phyloP scores from a whole-genome alignment of 2,329 filamentous ascomycete species.

The Claviceps purpurea region DNA sequence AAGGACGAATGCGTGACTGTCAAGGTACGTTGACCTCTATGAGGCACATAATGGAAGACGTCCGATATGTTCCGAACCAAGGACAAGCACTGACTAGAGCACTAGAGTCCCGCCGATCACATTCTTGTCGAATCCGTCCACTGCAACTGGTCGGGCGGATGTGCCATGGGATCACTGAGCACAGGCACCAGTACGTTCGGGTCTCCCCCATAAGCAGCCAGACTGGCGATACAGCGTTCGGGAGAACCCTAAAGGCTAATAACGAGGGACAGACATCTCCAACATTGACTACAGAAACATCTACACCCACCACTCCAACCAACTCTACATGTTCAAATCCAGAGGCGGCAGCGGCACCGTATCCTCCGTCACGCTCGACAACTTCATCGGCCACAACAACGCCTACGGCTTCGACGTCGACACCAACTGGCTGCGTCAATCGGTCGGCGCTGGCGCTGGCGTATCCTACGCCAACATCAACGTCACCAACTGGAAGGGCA shows the following conservation, averaged over 20 bases:
- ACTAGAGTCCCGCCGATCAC: neutral
- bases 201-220: no score
- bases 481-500: neutral
- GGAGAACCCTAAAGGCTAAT: neutral
- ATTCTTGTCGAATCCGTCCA: neutral
- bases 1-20: slow-evolving; percentile 1
- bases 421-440: neutral
- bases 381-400: slow-evolving; percentile 1
- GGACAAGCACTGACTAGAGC: neutral
- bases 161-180: neutral
- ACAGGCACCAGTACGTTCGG: neutral
- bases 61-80: no score
- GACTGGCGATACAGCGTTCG: neutral
- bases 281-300: neutral
- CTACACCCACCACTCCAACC: neutral
- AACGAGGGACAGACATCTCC: neutral
- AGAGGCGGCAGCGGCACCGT: neutral
- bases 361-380: neutral
- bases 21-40: neutral
- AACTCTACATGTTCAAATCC: neutral
- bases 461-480: neutral
- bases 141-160: neutral
- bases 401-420: neutral
- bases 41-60: neutral
- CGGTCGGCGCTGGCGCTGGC: neutral